A percentile compares a stretch with the other conserved stretches of the same genome.
phyloP scores from a whole-genome alignment of 768 basidiomycete species.

The Strobilomyces dryophilus region DNA sequence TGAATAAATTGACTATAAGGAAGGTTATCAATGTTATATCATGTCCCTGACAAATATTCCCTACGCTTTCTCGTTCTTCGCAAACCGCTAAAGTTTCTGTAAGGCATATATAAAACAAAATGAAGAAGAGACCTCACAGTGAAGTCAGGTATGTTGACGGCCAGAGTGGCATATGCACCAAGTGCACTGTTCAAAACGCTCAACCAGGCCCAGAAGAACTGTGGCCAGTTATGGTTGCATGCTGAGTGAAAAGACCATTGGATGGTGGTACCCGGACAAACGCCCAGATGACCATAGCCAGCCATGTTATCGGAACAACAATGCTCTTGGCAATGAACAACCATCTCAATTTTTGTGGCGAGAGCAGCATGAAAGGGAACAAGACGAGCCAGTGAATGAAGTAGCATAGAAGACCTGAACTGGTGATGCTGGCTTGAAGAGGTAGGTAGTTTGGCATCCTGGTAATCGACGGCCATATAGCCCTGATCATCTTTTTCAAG shows the following conservation, averaged over 20 bases:
- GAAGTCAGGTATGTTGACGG: conserved; percentile 85
- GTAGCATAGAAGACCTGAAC: conserved; percentile 68
- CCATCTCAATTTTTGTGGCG: conserved; percentile 74
- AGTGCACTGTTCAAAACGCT: conserved; percentile 72
- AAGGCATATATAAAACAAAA: not conserved
- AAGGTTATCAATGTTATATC: not conserved
- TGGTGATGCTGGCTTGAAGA: conserved; percentile 55
- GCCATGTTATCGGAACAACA: conserved; percentile 59
- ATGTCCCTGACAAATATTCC: conserved; percentile 14
- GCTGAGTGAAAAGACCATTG: conserved; percentile 54
- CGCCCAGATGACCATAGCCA: conserved; percentile 77
- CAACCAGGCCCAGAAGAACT: conserved; percentile 73
- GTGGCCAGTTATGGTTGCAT: conserved; percentile 47
- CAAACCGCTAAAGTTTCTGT: conserved; percentile 53
- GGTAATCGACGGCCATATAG: conserved; percentile 75
- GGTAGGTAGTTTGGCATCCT: conserved; percentile 63
- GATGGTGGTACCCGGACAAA: conserved; percentile 60
- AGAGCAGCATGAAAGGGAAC: conserved; percentile 70
- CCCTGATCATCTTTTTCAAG: conserved; percentile 57
- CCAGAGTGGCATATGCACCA: conserved; percentile 67
- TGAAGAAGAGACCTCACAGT: conserved; percentile 37
- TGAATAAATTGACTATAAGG: conserved; percentile 63
- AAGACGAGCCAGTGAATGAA: conserved; percentile 76
- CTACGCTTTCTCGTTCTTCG: conserved; percentile 61
- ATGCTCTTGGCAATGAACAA: conserved; percentile 69